Evolutionary conservation across 192 early-diverging fungal species (phyloP).

Genomic region (Linnemannia hyalina): DNA sequence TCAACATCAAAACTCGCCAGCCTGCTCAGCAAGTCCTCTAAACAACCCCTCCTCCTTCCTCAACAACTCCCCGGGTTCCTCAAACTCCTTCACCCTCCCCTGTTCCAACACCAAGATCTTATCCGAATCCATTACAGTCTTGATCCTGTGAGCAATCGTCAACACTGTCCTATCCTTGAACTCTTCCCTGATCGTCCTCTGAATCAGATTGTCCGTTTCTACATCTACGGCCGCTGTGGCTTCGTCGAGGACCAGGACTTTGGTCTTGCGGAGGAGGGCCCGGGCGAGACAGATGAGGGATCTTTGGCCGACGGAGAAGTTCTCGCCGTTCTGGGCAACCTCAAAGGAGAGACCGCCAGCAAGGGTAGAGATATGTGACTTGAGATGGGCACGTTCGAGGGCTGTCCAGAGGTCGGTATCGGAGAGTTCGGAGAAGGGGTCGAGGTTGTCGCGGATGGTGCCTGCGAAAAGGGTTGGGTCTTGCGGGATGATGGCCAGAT

Average conservation of each 20-base stretch:
- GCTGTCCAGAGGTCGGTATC: constrained; percentile 73
- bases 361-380: constrained; percentile 14
- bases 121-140: constrained; percentile 89
- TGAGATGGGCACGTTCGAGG: constrained; percentile 56
- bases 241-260: constrained; percentile 57
- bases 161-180: constrained; percentile 84
- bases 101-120: constrained; percentile 79
- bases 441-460: constrained; percentile 77
- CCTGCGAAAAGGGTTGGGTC: constrained; percentile 77
- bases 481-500: constrained; percentile 87
- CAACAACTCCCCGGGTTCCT: neutral
- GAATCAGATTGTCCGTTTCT: constrained; percentile 86
- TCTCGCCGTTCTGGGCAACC: constrained; percentile 70
- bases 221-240: constrained; percentile 77
- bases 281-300: constrained; percentile 74
- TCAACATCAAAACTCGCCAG: constrained; percentile 8
- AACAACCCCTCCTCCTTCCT: constrained; percentile 7
- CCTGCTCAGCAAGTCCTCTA: constrained; percentile 18
- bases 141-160: constrained; percentile 89
- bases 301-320: constrained; percentile 81
- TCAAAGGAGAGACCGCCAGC: constrained; percentile 29
- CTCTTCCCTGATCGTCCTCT: constrained; percentile 82
- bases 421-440: constrained; percentile 68
- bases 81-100: constrained; percentile 30
- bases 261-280: constrained; percentile 72